Percentiles rank a stretch among this genome's conserved stretches.
These are phyloP conservation scores for Plasmopara muralis DNA, from an alignment of 352 stramenopile species.

Conservation along the genomic window DNA sequence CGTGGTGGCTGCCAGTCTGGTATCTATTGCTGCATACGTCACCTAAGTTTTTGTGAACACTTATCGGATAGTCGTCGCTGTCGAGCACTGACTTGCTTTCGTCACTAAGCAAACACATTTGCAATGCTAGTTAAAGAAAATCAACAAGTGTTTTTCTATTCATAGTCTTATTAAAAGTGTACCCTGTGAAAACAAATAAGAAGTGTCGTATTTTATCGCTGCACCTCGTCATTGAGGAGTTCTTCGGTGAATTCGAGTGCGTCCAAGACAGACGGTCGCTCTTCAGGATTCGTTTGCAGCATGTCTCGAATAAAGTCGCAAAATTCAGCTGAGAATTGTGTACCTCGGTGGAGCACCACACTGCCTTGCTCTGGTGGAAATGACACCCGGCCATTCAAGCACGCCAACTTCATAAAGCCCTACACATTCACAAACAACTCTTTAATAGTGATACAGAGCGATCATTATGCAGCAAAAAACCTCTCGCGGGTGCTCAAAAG, in stretches of 20 bases:
- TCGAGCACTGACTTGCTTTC: too few relatives aligned
- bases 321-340: conserved; percentile 70
- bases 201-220: conserved; percentile 22
- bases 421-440: conserved; percentile 14
- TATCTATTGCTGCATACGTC: conserved; percentile 25
- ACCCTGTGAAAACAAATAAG: neutral
- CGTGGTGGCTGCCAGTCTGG: conserved; percentile 18
- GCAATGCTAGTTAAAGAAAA: too few relatives aligned
- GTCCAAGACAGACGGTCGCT: conserved; percentile 71
- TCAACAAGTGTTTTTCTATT: too few relatives aligned
- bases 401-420: conserved; percentile 82
- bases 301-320: conserved; percentile 86
- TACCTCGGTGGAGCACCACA: conserved; percentile 52
- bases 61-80: too few relatives aligned
- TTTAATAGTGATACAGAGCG: neutral
- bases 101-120: too few relatives aligned
- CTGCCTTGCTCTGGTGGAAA: conserved; percentile 75
- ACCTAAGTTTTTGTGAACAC: conserved; percentile 7
- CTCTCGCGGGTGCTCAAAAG: conserved; percentile 73
- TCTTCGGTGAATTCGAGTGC: conserved; percentile 79
- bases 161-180: neutral
- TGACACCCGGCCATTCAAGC: conserved; percentile 65
- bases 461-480: conserved; percentile 10
- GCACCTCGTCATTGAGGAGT: conserved; percentile 61
- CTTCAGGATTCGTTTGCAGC: conserved; percentile 76